Conservation (phyloP, 2,329 filamentous ascomycete genomes). For the Epichloe uncinata region DNA sequence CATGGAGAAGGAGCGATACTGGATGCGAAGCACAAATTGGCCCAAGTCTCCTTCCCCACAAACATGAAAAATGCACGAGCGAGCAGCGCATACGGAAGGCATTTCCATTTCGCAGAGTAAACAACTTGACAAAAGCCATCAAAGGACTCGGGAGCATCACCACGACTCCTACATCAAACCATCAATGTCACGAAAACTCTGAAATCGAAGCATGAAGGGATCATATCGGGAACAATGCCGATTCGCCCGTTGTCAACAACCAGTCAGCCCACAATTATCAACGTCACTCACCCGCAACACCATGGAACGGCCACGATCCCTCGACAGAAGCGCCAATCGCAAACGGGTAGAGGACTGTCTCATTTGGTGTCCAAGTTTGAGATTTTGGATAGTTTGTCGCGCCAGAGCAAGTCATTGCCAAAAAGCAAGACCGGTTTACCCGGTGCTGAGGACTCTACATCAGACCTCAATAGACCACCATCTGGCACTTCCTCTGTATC, state of each 20-base stretch:
- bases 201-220: not conserved
- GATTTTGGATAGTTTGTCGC: slow-evolving; percentile 13
- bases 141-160: not conserved
- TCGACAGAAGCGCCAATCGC: not conserved
- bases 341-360: slow-evolving; percentile 10
- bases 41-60: not conserved
- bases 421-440: not conserved
- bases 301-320: not conserved
- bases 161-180: not conserved
- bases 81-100: not conserved
- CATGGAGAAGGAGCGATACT: not conserved
- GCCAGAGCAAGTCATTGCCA: not conserved
- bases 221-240: slow-evolving; percentile 1
- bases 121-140: not conserved
- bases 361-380: slow-evolving; percentile 25
- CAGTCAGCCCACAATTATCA: not conserved
- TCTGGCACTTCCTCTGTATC: slow-evolving; percentile 1
- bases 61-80: not conserved
- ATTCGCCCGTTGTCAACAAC: not conserved
- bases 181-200: not conserved
- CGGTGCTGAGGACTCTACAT: not conserved
- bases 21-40: not conserved
- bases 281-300: not conserved
- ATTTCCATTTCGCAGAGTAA: not conserved
- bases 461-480: not conserved